Conservation (phyloP, 1,284 basidiomycete species). For the Boletellus deceptivus region DNA sequence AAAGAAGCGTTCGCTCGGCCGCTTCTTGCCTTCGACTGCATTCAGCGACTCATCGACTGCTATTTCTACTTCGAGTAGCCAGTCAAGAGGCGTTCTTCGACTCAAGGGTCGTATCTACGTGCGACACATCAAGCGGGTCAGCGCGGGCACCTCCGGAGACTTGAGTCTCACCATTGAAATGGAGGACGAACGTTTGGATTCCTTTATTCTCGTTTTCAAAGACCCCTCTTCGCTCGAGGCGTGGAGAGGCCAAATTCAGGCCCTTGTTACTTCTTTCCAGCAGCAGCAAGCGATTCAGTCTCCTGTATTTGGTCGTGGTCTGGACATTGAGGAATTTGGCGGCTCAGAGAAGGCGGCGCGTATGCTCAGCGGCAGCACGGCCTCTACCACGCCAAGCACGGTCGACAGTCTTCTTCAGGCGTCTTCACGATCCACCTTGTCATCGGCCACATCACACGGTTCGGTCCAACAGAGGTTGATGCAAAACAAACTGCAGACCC, state of each 20-base stretch:
- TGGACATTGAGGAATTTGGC: slow-evolving; percentile 76
- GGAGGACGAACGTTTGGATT: slow-evolving; percentile 90
- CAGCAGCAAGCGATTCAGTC: slow-evolving; percentile 35
- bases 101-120: slow-evolving; percentile 95
- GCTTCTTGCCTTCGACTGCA: slow-evolving; percentile 62
- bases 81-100: slow-evolving; percentile 76
- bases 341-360: slow-evolving; percentile 71
- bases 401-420: slow-evolving; percentile 68
- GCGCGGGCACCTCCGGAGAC: slow-evolving; percentile 75
- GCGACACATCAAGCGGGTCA: slow-evolving; percentile 85
- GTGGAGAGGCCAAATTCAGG: slow-evolving; percentile 81
- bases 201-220: slow-evolving; percentile 92
- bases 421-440: slow-evolving; percentile 63
- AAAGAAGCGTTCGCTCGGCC: slow-evolving; percentile 75
- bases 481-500: slow-evolving; percentile 55
- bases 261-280: slow-evolving; percentile 68
- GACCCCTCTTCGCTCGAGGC: slow-evolving; percentile 85
- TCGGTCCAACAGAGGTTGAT: slow-evolving; percentile 41
- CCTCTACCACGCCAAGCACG: slow-evolving; percentile 61
- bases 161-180: slow-evolving; percentile 91
- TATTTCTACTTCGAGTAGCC: slow-evolving; percentile 38
- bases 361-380: slow-evolving; percentile 73
- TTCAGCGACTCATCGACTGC: slow-evolving; percentile 47
- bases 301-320: slow-evolving; percentile 37
- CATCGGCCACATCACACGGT: slow-evolving; percentile 68